Evolutionary conservation across 2,329 filamentous ascomycete species (phyloP), one percentile per base, ranked within the genome.

Genomic region (Fusarium papillatum): DNA sequence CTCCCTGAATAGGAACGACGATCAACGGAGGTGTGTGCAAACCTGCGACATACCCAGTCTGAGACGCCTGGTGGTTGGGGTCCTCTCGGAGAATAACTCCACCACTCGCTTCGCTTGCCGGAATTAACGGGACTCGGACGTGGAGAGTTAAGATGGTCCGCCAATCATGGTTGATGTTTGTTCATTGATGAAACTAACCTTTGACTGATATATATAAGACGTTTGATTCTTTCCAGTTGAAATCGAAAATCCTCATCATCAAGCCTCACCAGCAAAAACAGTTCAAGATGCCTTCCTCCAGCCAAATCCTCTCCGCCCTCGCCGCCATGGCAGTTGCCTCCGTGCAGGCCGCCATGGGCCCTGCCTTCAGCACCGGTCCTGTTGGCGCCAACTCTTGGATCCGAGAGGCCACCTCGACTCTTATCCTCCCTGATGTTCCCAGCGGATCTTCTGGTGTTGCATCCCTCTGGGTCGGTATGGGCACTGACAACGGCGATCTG

Each of bases 381-480:
- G 83, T 85, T 31, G 76, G 84, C 7, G 71, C 75, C 43, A 74
- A 81, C 76, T 83, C 84, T 1, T 88, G 82, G 77, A 88, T 88
- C 75, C 81, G 84, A 31, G 84, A 86, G 70, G 81, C 86, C 5
- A 85, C 81, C 19, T 84, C 86, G 2, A 88, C 86, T 8, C 81
- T 88, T 19, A 77, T 85, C 19, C 80, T 87, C 6, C 86, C 86
- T 6, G 77, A 82, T 0, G 74, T 78, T 1, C 86, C 86, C 2
- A 83, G 78, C 39, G 81, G 82, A 41, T 82, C 81, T 46, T 79
- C 79, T 7, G 84, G 85, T 36, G 81, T 83, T 66, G 74, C 84
- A 24, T 86, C 85, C 7, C 81, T 88, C 22, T 88, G 86, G 87
- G 84, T 87, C 19, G 87, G 87, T 16, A 87, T 88, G 86, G 86